phyloP scores from a whole-genome alignment of 345 rosid species.

The Durio zibethinus region DNA sequence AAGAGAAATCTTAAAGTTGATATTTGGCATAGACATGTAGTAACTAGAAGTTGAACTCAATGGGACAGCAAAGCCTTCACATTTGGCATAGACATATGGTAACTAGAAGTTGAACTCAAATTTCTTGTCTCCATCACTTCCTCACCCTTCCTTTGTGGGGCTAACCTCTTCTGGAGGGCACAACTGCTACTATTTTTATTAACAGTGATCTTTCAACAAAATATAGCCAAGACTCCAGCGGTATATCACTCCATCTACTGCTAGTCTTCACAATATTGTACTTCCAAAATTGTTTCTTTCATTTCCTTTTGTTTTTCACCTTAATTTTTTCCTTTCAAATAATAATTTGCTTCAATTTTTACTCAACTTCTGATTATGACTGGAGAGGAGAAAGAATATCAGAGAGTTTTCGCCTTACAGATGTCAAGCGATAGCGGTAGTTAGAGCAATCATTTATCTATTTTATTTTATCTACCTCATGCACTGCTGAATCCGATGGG shows the following conservation, averaged over 20 bases:
- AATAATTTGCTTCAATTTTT: neutral
- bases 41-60: neutral
- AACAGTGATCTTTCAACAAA: neutral
- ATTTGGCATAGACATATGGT: neutral
- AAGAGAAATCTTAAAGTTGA: neutral
- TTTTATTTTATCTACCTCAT: too few relatives aligned
- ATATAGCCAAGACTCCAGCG: neutral
- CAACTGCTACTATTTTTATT: neutral
- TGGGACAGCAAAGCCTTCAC: neutral
- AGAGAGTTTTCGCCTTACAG: neutral
- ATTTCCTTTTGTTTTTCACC: neutral
- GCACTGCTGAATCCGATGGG: too few relatives aligned
- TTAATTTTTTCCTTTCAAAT: neutral
- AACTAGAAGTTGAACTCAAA: neutral
- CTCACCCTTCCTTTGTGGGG: neutral
- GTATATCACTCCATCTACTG: neutral
- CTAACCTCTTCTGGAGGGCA: neutral
- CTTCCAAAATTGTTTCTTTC: neutral
- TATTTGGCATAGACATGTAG: neutral
- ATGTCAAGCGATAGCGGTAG: neutral
- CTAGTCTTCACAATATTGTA: neutral
- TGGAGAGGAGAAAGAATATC: neutral
- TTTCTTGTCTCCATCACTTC: neutral
- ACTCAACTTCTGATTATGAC: neutral
- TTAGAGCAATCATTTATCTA: neutral